Base-by-base conservation (phyloP, 2,329 filamentous ascomycete species). In the Ophiostoma tasmaniense region DNA sequence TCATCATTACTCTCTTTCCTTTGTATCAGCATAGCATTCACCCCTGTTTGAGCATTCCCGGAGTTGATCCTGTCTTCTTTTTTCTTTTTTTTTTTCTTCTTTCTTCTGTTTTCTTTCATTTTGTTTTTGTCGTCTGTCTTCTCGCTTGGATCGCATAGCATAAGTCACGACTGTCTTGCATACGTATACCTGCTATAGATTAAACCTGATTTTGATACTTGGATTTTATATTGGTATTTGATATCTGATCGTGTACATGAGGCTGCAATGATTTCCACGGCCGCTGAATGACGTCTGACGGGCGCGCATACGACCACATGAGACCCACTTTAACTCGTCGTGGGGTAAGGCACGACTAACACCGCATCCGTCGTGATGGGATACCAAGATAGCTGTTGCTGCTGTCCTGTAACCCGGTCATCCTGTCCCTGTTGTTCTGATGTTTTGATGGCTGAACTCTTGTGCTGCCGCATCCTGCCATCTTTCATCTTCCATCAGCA, bases 21-120 rank as follows among this genome's bases (percentile, higher is more conserved):
- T 65, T 64, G 67, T 35, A 22, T 35, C 3, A 61, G 66, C 66
- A 67, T 64, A 66, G 66, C 66, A 62, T 65, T 17, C 25, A 61
- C 13, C 22, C 25, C 25, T 61, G 55, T 13, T 10, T 61, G 25
- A 55, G 55, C 55, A 61, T 61, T 28, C 22, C 7, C 13, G 55
- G 55, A 61, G 55, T 61, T 35, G 17, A 64, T 35, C n/a, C n/a
- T n/a, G n/a, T n/a, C n/a, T n/a, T 25, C 17, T 22, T 6, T 42
- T 25, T 39, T 33, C 67, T 68, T n/a, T 7, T 2, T 28, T 14
- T 39, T 25, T 62, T 17, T 6, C 39, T 13, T 39, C 22, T 33
- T 11, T 7, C 1, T 37, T 14, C 22, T 22, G 25, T 25, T 39
- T 55, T 28, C 20, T 28, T 22, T 6, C 13, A 33, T 45, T 25